A percentile compares a stretch with the other conserved stretches of the same genome.
Conservation (phyloP, 306 rosid species). For the Vigna hirtella region DNA sequence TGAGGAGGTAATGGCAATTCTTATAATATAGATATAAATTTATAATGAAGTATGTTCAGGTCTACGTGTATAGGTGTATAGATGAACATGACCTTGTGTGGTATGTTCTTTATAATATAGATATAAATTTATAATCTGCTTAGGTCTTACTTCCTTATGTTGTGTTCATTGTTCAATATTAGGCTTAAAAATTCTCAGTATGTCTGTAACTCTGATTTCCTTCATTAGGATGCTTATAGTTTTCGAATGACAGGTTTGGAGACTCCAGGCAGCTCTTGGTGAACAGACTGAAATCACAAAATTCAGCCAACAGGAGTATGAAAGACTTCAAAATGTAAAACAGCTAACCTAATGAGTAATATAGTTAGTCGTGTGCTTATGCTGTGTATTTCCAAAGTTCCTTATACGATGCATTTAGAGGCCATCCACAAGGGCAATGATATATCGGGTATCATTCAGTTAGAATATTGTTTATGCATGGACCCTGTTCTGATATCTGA, state of each 20-base stretch:
- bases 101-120: background rate
- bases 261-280: constrained; percentile 98
- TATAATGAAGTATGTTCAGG: constrained; percentile 1
- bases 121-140: background rate
- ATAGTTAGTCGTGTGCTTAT: constrained; percentile 18
- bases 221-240: constrained; percentile 24
- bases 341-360: constrained; percentile 34
- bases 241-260: constrained; percentile 76
- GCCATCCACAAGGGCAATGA: background rate
- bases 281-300: constrained; percentile 94
- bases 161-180: constrained; percentile 12
- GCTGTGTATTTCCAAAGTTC: constrained; percentile 31
- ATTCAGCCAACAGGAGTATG: constrained; percentile 90
- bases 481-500: background rate
- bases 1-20: constrained; percentile 80
- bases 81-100: constrained; percentile 20
- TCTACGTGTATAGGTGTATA: constrained; percentile 9
- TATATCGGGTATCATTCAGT: background rate
- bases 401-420: background rate
- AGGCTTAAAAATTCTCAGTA: background rate
- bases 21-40: constrained; percentile 18
- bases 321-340: constrained; percentile 91
- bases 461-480: background rate
- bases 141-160: constrained; percentile 21
- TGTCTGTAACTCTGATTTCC: constrained; percentile 24